Conservation (phyloP, 2,329 filamentous ascomycete genomes). For the Hypomyces rosellus region DNA sequence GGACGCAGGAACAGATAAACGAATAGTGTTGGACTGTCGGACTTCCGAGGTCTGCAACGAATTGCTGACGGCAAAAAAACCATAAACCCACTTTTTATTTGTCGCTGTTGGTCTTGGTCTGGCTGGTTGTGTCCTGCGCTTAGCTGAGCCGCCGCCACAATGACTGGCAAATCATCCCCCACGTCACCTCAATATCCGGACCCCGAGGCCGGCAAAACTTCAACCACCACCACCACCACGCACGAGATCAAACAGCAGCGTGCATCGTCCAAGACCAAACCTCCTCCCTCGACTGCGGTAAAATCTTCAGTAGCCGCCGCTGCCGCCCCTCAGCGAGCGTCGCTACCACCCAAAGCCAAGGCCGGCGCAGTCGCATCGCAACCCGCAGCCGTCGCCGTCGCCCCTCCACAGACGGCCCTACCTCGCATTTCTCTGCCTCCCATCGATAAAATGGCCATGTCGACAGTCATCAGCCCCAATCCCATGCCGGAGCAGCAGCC, state of each 20-base stretch:
- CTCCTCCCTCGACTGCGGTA: background rate
- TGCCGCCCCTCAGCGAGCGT: slow-evolving; percentile 20
- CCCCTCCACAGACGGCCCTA: slow-evolving; percentile 21
- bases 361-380: slow-evolving; percentile 2
- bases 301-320: slow-evolving; percentile 6
- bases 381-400: background rate
- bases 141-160: slow-evolving; percentile 1
- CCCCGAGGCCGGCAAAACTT: background rate
- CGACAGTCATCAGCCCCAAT: slow-evolving; percentile 38
- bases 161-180: slow-evolving; percentile 7
- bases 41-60: too few relatives aligned
- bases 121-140: too few relatives aligned
- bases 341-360: slow-evolving; percentile 25
- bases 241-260: background rate
- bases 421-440: slow-evolving; percentile 29
- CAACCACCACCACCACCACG: background rate
- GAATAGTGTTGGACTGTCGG: too few relatives aligned
- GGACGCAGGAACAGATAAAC: too few relatives aligned
- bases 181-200: slow-evolving; percentile 10
- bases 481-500: slow-evolving; percentile 34
- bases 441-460: slow-evolving; percentile 42
- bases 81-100: too few relatives aligned
- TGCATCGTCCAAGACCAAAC: background rate
- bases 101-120: too few relatives aligned
- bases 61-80: too few relatives aligned